Percentiles rank a stretch among this genome's conserved stretches.
Conservation (phyloP, 2,329 filamentous ascomycete species). For the Lachnellula arida region DNA sequence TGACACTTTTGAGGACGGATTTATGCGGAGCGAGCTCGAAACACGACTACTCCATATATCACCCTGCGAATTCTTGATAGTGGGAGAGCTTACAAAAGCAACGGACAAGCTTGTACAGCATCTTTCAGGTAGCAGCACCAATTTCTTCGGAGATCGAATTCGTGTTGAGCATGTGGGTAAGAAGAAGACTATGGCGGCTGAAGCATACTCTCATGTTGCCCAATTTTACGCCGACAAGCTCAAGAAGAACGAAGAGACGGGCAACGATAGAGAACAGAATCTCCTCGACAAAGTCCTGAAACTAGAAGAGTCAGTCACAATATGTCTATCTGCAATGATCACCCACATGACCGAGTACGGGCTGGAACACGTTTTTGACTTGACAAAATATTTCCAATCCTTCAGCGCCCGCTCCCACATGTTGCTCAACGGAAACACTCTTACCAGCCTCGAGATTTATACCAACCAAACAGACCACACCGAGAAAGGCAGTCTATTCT, state of each 20-base stretch:
- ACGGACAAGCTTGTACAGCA: slow-evolving; percentile 91
- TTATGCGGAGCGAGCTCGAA: slow-evolving; percentile 95
- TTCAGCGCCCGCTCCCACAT: slow-evolving; percentile 94
- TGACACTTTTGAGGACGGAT: slow-evolving; percentile 93
- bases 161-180: slow-evolving; percentile 76
- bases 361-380: slow-evolving; percentile 88
- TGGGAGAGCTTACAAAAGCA: slow-evolving; percentile 83
- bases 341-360: slow-evolving; percentile 87
- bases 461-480: slow-evolving; percentile 87
- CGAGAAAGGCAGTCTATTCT: slow-evolving; percentile 85
- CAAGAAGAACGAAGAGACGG: slow-evolving; percentile 51
- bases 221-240: slow-evolving; percentile 89
- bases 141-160: slow-evolving; percentile 86
- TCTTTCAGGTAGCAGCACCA: slow-evolving; percentile 81
- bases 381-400: slow-evolving; percentile 95
- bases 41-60: slow-evolving; percentile 93
- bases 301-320: slow-evolving; percentile 78
- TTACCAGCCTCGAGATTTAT: slow-evolving; percentile 93
- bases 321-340: slow-evolving; percentile 96
- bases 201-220: slow-evolving; percentile 83
- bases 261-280: slow-evolving; percentile 53
- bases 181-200: slow-evolving; percentile 74
- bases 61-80: slow-evolving; percentile 89
- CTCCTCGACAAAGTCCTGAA: slow-evolving; percentile 83
- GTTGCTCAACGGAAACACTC: slow-evolving; percentile 90